Evolutionary conservation across 805 yeast genomes (phyloP), one percentile per base, ranked within the genome.

Genomic region (Debaryomyces hansenii): DNA sequence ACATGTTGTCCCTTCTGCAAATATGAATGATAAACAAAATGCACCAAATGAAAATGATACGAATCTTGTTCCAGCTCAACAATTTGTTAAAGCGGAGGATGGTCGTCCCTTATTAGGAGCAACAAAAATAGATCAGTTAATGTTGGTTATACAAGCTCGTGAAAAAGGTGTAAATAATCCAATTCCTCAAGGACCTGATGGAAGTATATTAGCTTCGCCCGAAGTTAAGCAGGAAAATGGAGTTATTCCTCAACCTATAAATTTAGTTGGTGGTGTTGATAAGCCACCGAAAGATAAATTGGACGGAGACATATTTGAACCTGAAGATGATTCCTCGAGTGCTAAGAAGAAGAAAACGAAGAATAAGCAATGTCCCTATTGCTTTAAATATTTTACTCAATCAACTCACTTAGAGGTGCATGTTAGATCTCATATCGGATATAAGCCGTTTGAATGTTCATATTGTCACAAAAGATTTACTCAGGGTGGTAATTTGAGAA

Each of bases 331-430:
- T 1, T 58, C 51, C 6, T 11, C 11, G 15, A 40, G 34, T 16
- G 16, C 14, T 3, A 59, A 53, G 11, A 53, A 47, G n/a, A 58
- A 52, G 33, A 57, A 59, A 39, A 62, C 67, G 10, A 85, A 85
- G 59, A 78, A 77, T 40, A 86, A 83, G 55, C 84, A 83, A 60
- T 87, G 95, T 59, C 81, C 80, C 2, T 85, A 85, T 57, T 92
- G 97, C 62, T 78, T 78, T 57, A 88, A 89, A 60, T 77, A 79
- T 45, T 91, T 91, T 58, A 83, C 91, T 0, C 97, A 91, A 62
- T 75, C 90, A n/a, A 91, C 97, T 4, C 96, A 90, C 66, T 69
- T 90, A 56, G 96, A 90, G 54, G 96, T 90, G 14, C 97, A 90
- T 63, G 81, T 88, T 5, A 72, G 96, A 54, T 84, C 92, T 0